Evolutionary conservation across 2,329 filamentous ascomycete genomes (phyloP), one percentile per base, ranked within the genome.

Genomic region (Stagonosporopsis vannaccii): DNA sequence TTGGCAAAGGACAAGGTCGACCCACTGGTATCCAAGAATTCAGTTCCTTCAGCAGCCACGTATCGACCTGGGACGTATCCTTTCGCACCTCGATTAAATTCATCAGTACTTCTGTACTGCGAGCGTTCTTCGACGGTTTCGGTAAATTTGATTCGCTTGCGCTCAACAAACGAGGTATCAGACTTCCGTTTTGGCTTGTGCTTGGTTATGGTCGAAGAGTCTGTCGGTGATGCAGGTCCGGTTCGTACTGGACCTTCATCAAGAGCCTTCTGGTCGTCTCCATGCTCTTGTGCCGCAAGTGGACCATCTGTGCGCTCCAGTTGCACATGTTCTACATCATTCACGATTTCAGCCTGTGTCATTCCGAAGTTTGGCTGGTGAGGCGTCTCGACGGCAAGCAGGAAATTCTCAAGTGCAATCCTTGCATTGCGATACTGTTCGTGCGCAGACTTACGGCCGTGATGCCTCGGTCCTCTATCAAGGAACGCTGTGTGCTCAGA

Each of bases 11-110:
- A 57, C 25, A 60, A 47, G 3, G 52, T 54, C 17, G 41, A 52
- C 1, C 71, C 71, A 32, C 69, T 72, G 1, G 70, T 72, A 43
- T 74, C 71, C 17, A 71, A 51, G 32, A 62, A 71, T 40, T 69
- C 65, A 7, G 47, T 50, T 7, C 61, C 66, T 51, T 68, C 62
- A 5, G 62, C 61, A 6, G 65, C 61, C 26, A 65, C 68, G 46
- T 71, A 66, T n/a, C 68, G 56, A 8, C 71, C 71, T 4, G 54
- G 67, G 4, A 63, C 54, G 44, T 73, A 73, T 4, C 47, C 54
- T 7, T 67, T 56, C 20, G 56, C 59, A 22, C 39, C 47, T 3
- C 71, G 64, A 28, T 57, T 47, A 44, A 59, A 67, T 20, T 60
- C 40, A 6, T 51, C 36, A 43, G 44, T 60, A n/a, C 40, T 45